Conservation (phyloP, 1,284 basidiomycete species). For the Athelia sp. region DNA sequence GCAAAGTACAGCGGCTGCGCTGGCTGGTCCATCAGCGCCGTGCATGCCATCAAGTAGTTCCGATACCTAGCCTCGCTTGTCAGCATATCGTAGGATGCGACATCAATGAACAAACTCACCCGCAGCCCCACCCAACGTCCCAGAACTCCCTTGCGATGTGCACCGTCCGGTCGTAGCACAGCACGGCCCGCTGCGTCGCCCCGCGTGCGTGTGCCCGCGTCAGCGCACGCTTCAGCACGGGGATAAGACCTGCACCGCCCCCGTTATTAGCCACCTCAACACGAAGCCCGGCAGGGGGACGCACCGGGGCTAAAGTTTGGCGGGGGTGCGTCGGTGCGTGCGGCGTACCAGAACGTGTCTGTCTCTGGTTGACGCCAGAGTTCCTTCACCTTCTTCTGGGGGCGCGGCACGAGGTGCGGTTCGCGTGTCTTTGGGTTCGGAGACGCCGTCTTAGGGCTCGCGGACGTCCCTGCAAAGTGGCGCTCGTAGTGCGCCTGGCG, state of each 20-base stretch:
- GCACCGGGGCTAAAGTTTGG: conserved; percentile 68
- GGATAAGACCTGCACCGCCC: conserved; percentile 57
- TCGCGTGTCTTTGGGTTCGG: too few relatives aligned
- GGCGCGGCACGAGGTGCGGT: too few relatives aligned
- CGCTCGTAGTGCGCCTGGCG: not conserved
- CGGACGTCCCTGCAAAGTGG: not conserved
- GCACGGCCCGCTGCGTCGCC: conserved; percentile 50
- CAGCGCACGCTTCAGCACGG: conserved; percentile 55
- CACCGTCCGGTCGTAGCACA: conserved; percentile 60
- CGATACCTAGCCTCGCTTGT: conserved; percentile 81
- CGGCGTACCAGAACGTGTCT: conserved; percentile 64
- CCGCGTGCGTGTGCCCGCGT: conserved; percentile 46
- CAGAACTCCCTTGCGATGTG: conserved; percentile 56
- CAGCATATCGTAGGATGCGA: too few relatives aligned
- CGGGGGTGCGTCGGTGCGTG: conserved; percentile 46
- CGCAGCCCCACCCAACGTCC: conserved; percentile 71
- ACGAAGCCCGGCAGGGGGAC: conserved; percentile 6
- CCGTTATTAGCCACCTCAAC: conserved; percentile 2
- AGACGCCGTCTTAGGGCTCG: too few relatives aligned
- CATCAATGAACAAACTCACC: conserved; percentile 35
- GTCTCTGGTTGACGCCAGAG: conserved; percentile 14
- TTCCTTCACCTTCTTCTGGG: too few relatives aligned
- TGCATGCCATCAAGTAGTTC: conserved; percentile 80
- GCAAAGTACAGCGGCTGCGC: not conserved
- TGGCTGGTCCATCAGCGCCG: conserved; percentile 37